Evolutionary conservation across 768 basidiomycete species (phyloP), one percentile per base, ranked within the genome.

Genomic region (Lactarius indigo): DNA sequence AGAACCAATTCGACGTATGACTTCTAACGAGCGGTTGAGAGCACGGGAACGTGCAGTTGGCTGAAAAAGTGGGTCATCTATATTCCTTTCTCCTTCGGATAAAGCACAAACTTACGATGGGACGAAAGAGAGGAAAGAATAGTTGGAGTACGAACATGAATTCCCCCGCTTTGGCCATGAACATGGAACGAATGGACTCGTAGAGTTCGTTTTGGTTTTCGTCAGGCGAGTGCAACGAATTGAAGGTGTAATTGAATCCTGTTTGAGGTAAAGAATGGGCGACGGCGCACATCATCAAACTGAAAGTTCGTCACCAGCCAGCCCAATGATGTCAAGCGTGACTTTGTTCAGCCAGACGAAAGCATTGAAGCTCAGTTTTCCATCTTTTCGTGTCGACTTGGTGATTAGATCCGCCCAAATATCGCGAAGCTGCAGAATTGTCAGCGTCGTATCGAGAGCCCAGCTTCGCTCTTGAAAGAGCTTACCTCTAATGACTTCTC

Each of bases 1-100:
- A 18, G 72, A 72, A 6, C 85, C 87, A 57, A 89, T 84, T 12
- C 80, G 77, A 17, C 70, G 64, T 78, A 87, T 87, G 0, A 79
- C 82, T 1, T 64, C 70, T 37, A 76, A 74, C 5, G 83, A 80
- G 7, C 62, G 65, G 30, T 61, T 59, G 28, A 75, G 64, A 37
- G 41, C 62, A n/a, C 74, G 72, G 12, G 41, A 41, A 17, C 65
- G 63, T 23, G 54, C 39, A 12, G 66, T 76, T 18, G 72, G 73
- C 78, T 78, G 44, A 35, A 28, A 30, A 54, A 42, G 39, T n/a
- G 13, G 44, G 31, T 7, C 35, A 5, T 41, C 26, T 56, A 61
- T 35, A n/a, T 7, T 13, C 13, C 1, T 5, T 58, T 18, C 8
- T 23, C 1, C 8, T 26, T 37, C 10, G 13, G 31, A 20, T 41